Conservation (phyloP, 1,139 yeast genomes). For the Tardiomyces digboiensis region DNA sequence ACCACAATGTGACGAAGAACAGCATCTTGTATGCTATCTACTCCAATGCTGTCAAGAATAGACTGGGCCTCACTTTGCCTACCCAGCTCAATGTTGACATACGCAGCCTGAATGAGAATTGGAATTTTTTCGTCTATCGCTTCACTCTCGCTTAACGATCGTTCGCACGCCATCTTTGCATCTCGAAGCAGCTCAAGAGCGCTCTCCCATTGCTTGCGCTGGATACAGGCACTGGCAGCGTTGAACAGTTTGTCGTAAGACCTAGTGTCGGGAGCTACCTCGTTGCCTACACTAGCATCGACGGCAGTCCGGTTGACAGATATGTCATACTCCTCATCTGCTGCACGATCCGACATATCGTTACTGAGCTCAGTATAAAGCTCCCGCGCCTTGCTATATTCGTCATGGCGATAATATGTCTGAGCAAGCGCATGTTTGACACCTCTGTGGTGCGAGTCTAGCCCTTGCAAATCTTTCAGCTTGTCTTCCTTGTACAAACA, state of each 20-base stretch:
- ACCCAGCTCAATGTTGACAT: conserved; percentile 44
- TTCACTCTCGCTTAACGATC: conserved; percentile 20
- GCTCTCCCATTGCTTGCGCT: conserved; percentile 32
- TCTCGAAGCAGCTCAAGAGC: conserved; percentile 41
- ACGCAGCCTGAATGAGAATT: conserved; percentile 61
- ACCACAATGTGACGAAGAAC: conserved; percentile 6
- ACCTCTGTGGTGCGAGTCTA: conserved; percentile 35
- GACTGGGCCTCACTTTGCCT: conserved; percentile 34
- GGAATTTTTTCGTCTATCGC: conserved; percentile 34
- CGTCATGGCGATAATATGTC: conserved; percentile 59
- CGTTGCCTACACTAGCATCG: conserved; percentile 38
- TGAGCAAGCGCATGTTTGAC: conserved; percentile 77
- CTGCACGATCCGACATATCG: conserved; percentile 8
- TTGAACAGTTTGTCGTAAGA: conserved; percentile 60
- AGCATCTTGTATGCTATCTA: conserved; percentile 9
- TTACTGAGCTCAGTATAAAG: conserved; percentile 43
- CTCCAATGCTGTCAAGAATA: conserved; percentile 25
- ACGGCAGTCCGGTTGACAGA: conserved; percentile 63
- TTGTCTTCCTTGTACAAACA: conserved; percentile 38
- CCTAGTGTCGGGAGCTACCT: conserved; percentile 13
- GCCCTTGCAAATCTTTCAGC: conserved; percentile 28
- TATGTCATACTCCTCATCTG: conserved; percentile 44
- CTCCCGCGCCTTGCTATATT: conserved; percentile 41
- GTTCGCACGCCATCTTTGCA: conserved; percentile 39
- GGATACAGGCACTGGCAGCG: conserved; percentile 47